phyloP scores from a whole-genome alignment of 192 early-diverging fungal species.

The Kickxella alabastrina region DNA sequence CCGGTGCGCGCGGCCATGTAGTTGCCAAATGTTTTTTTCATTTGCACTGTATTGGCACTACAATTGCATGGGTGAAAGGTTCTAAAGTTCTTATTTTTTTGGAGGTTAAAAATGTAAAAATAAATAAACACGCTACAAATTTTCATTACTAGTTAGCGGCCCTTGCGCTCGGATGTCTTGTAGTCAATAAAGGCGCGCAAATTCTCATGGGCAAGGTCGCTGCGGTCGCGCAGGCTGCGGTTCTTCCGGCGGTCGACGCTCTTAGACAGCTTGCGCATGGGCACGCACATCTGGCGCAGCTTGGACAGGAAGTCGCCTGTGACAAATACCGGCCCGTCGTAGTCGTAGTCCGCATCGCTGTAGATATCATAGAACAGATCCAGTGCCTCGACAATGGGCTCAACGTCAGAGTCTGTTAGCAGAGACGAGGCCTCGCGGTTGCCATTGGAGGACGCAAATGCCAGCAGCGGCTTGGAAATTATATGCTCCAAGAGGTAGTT shows the following conservation, averaged over 20 bases:
- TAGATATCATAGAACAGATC: constrained; percentile 89
- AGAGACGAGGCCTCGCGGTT: not conserved
- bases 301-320: constrained; percentile 57
- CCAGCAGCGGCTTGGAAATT: constrained; percentile 20
- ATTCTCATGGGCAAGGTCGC: constrained; percentile 77
- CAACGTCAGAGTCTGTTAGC: constrained; percentile 4
- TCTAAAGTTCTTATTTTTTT: too few relatives aligned
- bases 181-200: constrained; percentile 83
- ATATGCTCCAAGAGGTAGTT: constrained; percentile 57
- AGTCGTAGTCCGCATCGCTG: constrained; percentile 74
- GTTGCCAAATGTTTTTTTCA: not conserved
- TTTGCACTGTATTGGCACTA: not conserved
- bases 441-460: not conserved
- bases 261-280: constrained; percentile 56
- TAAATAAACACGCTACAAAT: constrained; percentile 8
- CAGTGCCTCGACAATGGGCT: constrained; percentile 66
- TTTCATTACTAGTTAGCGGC: not conserved
- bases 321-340: constrained; percentile 83
- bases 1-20: constrained; percentile 67
- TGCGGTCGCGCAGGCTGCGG: constrained; percentile 66
- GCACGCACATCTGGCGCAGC: constrained; percentile 54
- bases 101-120: too few relatives aligned
- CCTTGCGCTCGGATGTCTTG: constrained; percentile 71
- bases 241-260: constrained; percentile 68
- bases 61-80: not conserved